Conservation (phyloP, 257 asterid species). For the Nicotiana otophora region DNA sequence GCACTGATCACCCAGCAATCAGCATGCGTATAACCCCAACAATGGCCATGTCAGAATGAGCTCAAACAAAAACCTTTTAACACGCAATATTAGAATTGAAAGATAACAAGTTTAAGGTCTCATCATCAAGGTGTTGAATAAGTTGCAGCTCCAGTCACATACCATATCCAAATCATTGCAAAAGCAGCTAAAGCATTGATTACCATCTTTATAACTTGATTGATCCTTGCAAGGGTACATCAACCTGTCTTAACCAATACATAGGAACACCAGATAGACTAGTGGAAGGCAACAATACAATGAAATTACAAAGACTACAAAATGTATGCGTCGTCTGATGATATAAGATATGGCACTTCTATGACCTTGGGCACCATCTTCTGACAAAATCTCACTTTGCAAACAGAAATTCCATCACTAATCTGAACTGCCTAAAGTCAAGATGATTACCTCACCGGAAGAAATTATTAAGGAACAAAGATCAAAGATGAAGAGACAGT, state of each 20-base stretch:
- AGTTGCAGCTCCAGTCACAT: background rate
- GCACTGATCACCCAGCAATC: too few relatives aligned
- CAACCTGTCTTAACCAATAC: background rate
- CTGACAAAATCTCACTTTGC: background rate
- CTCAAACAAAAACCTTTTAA: background rate
- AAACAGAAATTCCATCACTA: background rate
- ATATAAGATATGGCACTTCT: too few relatives aligned
- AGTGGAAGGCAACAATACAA: background rate
- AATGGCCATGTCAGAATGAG: background rate
- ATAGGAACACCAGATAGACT: background rate
- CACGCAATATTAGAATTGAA: background rate
- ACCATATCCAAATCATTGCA: background rate
- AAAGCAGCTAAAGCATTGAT: background rate
- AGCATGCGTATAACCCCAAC: background rate
- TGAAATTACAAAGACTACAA: background rate
- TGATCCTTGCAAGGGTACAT: background rate
- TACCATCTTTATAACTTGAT: background rate
- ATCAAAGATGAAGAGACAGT: background rate
- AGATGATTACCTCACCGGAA: background rate
- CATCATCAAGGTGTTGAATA: background rate
- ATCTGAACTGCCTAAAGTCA: background rate
- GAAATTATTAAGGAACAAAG: background rate
- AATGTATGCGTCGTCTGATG: background rate
- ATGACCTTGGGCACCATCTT: background rate
- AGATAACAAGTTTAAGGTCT: background rate